phyloP scores from a whole-genome alignment of 257 asterid genomes.

The Gentiana macrophylla region DNA sequence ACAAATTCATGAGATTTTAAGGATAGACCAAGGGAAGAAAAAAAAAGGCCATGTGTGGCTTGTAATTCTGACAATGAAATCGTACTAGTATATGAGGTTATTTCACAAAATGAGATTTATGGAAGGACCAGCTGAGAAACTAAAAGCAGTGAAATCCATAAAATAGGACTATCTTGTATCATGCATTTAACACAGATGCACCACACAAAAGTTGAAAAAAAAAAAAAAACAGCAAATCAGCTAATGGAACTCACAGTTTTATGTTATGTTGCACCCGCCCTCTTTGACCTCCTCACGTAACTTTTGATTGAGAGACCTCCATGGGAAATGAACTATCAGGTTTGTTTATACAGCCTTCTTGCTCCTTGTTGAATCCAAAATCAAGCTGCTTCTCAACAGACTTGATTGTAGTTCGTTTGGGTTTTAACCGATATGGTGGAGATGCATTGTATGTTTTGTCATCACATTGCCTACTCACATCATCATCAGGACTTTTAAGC shows the following conservation, averaged over 20 bases:
- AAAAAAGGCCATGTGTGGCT: no score
- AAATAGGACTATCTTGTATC: neutral
- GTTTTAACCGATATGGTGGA: conserved; percentile 76
- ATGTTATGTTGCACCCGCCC: conserved; percentile 34
- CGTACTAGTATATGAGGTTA: no score
- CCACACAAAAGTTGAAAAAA: neutral
- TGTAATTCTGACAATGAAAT: no score
- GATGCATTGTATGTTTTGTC: conserved; percentile 53
- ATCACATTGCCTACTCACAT: conserved; percentile 26
- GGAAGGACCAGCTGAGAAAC: no score
- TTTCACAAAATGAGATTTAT: no score
- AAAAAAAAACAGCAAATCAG: neutral
- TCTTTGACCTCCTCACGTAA: conserved; percentile 44
- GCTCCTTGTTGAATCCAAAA: conserved; percentile 37
- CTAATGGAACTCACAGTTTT: conserved; percentile 10
- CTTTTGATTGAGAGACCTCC: conserved; percentile 31
- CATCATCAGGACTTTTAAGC: conserved; percentile 22
- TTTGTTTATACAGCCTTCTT: conserved; percentile 18
- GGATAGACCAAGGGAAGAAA: no score
- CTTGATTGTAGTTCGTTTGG: conserved; percentile 58
- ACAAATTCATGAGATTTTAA: no score
- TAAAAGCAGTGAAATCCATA: neutral
- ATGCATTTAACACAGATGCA: conserved; percentile 1
- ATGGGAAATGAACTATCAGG: conserved; percentile 30
- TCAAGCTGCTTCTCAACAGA: conserved; percentile 94